Evolutionary conservation across 2,329 filamentous ascomycete species (phyloP).

Genomic region (Furcasterigmium furcatum): DNA sequence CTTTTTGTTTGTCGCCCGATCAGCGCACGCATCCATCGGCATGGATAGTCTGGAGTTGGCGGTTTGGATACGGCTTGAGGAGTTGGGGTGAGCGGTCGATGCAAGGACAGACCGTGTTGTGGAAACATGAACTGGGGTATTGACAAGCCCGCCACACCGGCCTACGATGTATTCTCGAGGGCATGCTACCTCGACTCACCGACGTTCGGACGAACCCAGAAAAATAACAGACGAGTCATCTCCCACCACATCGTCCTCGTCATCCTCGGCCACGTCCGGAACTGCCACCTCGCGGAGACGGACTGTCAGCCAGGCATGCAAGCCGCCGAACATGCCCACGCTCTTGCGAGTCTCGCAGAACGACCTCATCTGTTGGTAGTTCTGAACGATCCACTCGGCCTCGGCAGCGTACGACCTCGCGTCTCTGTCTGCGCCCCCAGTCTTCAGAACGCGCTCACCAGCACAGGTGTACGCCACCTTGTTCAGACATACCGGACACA

Average conservation of each 20-base stretch:
- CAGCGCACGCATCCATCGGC: too few species aligned
- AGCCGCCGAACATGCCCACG: conserved; percentile 42
- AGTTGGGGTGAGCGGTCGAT: too few species aligned
- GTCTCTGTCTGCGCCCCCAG: conserved; percentile 1
- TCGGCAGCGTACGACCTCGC: conserved; percentile 17
- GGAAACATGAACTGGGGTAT: too few species aligned
- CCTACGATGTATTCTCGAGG: too few species aligned
- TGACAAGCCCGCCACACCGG: too few species aligned
- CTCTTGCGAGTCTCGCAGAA: conserved; percentile 38
- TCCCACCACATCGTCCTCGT: background rate
- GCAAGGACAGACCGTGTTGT: too few species aligned
- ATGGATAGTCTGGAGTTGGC: too few species aligned
- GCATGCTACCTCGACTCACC: too few species aligned
- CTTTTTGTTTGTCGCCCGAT: too few species aligned
- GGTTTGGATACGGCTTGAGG: too few species aligned
- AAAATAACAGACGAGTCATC: background rate
- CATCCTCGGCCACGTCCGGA: background rate
- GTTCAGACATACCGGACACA: conserved; percentile 56
- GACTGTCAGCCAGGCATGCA: conserved; percentile 35
- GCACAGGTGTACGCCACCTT: conserved; percentile 41
- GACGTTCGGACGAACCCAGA: background rate
- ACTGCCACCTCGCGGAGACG: background rate
- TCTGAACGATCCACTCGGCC: conserved; percentile 20
- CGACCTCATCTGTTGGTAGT: conserved; percentile 28
- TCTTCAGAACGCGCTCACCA: conserved; percentile 15